phyloP scores from a whole-genome alignment of 495 filamentous ascomycete species.

The Lophiostoma macrostomum region DNA sequence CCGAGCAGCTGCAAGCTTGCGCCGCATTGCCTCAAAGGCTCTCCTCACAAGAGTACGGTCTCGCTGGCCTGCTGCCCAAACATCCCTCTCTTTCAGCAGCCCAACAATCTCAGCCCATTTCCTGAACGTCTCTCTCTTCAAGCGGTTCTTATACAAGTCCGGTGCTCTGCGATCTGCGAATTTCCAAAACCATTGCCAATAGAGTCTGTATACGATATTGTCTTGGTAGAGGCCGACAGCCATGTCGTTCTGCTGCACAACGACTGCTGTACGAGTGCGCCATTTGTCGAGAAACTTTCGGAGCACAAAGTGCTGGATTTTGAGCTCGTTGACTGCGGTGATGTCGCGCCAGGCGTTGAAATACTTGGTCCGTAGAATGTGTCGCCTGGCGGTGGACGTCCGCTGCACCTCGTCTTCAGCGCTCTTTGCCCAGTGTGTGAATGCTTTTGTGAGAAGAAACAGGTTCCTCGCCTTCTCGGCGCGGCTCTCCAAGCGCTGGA shows the following conservation, averaged over 20 bases:
- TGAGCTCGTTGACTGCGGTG: slow-evolving; percentile 66
- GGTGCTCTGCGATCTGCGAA: slow-evolving; percentile 56
- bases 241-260: slow-evolving; percentile 40
- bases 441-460: slow-evolving; percentile 66
- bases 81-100: slow-evolving; percentile 22
- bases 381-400: slow-evolving; percentile 60
- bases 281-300: slow-evolving; percentile 57
- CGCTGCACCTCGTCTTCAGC: slow-evolving; percentile 58
- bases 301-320: slow-evolving; percentile 60
- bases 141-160: slow-evolving; percentile 39
- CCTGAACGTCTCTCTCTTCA: slow-evolving; percentile 20
- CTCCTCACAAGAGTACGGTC: slow-evolving; percentile 14
- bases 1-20: not conserved
- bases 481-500: slow-evolving; percentile 58
- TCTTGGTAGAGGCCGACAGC: slow-evolving; percentile 48
- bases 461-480: slow-evolving; percentile 61
- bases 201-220: slow-evolving; percentile 47
- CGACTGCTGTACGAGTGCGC: slow-evolving; percentile 46
- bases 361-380: slow-evolving; percentile 67
- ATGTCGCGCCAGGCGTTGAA: slow-evolving; percentile 77
- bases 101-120: slow-evolving; percentile 27
- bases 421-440: slow-evolving; percentile 68
- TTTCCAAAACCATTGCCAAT: slow-evolving; percentile 57
- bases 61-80: slow-evolving; percentile 9
- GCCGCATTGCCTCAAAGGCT: slow-evolving; percentile 3